A percentile compares a stretch with the other conserved stretches of the same genome.
phyloP scores from a whole-genome alignment of 371 early-diverging fungal genomes.

The Haplosporangium sp. region DNA sequence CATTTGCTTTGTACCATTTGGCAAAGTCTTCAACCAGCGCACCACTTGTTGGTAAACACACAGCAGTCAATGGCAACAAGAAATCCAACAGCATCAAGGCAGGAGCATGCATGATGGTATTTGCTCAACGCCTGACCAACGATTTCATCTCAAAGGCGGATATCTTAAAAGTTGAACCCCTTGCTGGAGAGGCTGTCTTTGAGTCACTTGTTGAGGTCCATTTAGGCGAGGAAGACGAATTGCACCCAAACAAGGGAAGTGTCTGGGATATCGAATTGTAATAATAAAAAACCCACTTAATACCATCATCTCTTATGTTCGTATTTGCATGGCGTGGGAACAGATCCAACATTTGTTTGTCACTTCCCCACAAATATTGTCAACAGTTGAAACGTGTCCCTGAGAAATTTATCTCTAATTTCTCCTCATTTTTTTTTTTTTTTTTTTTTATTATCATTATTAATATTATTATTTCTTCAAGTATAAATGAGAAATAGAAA shows the following conservation, averaged over 20 bases:
- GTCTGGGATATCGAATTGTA: conserved; percentile 64
- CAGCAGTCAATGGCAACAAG: background rate
- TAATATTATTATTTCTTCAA: too few species aligned
- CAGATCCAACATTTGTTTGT: too few species aligned
- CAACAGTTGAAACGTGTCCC: too few species aligned
- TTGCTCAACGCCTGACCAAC: conserved; percentile 83
- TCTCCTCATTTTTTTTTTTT: too few species aligned
- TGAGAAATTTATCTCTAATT: too few species aligned
- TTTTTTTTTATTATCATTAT: too few species aligned
- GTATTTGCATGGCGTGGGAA: too few species aligned
- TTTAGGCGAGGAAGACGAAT: conserved; percentile 61
- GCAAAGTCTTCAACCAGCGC: conserved; percentile 66
- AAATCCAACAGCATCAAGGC: conserved; percentile 71
- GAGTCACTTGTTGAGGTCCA: conserved; percentile 72
- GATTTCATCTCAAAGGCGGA: conserved; percentile 78
- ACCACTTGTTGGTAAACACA: conserved; percentile 14
- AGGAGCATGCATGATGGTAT: conserved; percentile 88
- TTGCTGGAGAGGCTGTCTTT: conserved; percentile 79
- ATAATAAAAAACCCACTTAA: background rate
- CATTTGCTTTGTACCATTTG: conserved; percentile 87
- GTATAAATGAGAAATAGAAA: too few species aligned
- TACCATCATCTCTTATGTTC: background rate
- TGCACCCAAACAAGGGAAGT: conserved; percentile 66
- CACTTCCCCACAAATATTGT: too few species aligned
- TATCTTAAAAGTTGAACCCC: conserved; percentile 68